Evolutionary conservation across 208 protist genomes (phyloP).

Genomic region (Angomonas deanei): DNA sequence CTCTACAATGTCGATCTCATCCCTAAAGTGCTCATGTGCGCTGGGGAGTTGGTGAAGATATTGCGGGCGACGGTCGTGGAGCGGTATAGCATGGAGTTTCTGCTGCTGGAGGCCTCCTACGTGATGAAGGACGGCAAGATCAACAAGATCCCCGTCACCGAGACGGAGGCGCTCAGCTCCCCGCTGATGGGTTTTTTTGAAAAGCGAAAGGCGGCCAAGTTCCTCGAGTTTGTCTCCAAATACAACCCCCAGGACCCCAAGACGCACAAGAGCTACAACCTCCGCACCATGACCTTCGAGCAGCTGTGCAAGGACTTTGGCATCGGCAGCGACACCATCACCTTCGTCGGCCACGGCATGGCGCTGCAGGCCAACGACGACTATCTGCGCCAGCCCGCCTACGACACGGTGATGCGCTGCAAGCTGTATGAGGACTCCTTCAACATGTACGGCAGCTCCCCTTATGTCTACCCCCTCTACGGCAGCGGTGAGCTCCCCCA

Average conservation of each 20-base stretch:
- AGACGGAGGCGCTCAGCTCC: slow-evolving; percentile 94
- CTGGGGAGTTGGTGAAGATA: slow-evolving; percentile 96
- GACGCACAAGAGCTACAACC: slow-evolving; percentile 91
- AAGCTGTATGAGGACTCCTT: slow-evolving; percentile 97
- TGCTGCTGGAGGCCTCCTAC: slow-evolving; percentile 96
- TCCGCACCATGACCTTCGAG: slow-evolving; percentile 84
- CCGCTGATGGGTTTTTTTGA: slow-evolving; percentile 98
- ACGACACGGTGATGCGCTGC: slow-evolving; percentile 92
- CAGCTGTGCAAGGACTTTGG: slow-evolving; percentile 96
- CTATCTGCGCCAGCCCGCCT: slow-evolving; percentile 93
- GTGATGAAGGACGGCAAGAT: slow-evolving; percentile 95
- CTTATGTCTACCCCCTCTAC: slow-evolving; percentile 99
- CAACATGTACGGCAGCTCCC: slow-evolving; percentile 91
- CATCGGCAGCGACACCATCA: slow-evolving; percentile 91
- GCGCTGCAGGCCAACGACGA: slow-evolving; percentile 87
- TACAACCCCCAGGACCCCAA: slow-evolving; percentile 87
- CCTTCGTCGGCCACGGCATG: slow-evolving; percentile 98
- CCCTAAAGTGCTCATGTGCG: slow-evolving; percentile 99
- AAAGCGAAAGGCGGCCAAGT: slow-evolving; percentile 93
- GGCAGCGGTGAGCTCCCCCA: slow-evolving; percentile 99
- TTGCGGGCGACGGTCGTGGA: slow-evolving; percentile 97
- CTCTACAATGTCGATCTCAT: slow-evolving; percentile 99
- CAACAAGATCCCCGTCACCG: slow-evolving; percentile 97
- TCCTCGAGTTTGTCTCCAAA: slow-evolving; percentile 89
- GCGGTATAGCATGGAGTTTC: slow-evolving; percentile 99